Evolutionary conservation across 805 yeast genomes (phyloP).

Genomic region (Candida piceae): DNA sequence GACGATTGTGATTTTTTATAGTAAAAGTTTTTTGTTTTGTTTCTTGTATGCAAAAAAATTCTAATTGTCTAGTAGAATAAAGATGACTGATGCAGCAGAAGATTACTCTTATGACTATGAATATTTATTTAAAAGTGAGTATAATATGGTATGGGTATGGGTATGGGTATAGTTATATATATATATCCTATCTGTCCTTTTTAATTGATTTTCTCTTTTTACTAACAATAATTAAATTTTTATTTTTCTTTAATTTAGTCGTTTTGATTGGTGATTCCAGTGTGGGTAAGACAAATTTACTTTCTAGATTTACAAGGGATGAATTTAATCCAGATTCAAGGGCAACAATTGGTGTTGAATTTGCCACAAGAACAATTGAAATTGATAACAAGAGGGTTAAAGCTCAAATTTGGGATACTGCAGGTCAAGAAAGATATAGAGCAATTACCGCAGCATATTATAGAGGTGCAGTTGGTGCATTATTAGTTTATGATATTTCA

Average conservation of each 20-base stretch:
- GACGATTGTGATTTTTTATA: no score
- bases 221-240: no score
- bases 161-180: no score
- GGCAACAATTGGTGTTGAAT: constrained; percentile 96
- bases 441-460: constrained; percentile 97
- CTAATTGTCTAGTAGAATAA: no score
- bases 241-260: constrained; percentile 44
- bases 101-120: constrained; percentile 82
- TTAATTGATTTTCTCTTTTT: background rate
- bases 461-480: constrained; percentile 97
- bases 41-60: no score
- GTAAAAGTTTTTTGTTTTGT: no score
- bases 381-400: constrained; percentile 79
- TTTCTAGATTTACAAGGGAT: constrained; percentile 90
- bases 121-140: constrained; percentile 73
- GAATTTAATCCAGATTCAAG: constrained; percentile 93
- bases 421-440: constrained; percentile 97
- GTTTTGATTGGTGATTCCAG: constrained; percentile 97
- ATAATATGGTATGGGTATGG: no score
- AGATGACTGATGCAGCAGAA: constrained; percentile 43
- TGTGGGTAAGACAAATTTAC: constrained; percentile 91
- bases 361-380: constrained; percentile 92
- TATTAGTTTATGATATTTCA: constrained; percentile 91
- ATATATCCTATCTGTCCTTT: no score
- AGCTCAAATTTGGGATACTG: constrained; percentile 98